Percentiles rank a stretch among this genome's conserved stretches.
Evolutionary conservation across 306 rosid species (phyloP).

Genomic region (Chamaecrista fasciculata): DNA sequence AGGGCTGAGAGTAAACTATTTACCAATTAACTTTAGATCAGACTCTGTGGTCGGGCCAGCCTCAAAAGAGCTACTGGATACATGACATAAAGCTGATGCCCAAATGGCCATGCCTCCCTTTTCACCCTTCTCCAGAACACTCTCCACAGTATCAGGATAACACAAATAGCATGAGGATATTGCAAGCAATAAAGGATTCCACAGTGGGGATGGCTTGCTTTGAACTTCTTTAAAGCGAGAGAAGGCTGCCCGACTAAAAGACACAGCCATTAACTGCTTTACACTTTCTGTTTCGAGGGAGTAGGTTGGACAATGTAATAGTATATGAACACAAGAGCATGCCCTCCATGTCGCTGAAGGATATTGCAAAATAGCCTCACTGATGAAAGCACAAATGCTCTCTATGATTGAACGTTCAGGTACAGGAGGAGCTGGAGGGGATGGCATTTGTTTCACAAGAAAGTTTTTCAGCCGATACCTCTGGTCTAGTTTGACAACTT

Average conservation of each 20-base stretch:
- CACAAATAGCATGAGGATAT: conserved; percentile 82
- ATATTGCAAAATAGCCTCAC: conserved; percentile 73
- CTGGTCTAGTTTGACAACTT: conserved; percentile 54
- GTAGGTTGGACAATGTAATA: conserved; percentile 64
- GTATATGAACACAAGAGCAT: conserved; percentile 77
- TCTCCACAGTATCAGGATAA: conserved; percentile 69
- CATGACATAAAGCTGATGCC: conserved; percentile 62
- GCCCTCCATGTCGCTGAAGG: conserved; percentile 78
- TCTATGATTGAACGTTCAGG: conserved; percentile 65
- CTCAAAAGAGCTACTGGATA: conserved; percentile 55
- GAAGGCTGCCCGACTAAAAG: conserved; percentile 58
- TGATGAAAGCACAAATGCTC: conserved; percentile 65
- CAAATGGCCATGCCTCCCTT: conserved; percentile 59
- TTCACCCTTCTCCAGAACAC: conserved; percentile 61
- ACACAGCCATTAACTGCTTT: conserved; percentile 58
- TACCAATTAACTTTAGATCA: conserved; percentile 74
- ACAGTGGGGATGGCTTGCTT: conserved; percentile 53
- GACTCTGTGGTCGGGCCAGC: conserved; percentile 54
- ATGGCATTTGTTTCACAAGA: conserved; percentile 53
- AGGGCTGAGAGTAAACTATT: conserved; percentile 34
- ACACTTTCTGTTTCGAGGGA: conserved; percentile 60
- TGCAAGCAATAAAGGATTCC: conserved; percentile 84
- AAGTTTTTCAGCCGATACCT: conserved; percentile 54
- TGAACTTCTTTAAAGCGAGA: conserved; percentile 54
- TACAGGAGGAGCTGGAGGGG: conserved; percentile 86